Conservation (phyloP, 345 rosid species). For the Gossypium sturtianum region DNA sequence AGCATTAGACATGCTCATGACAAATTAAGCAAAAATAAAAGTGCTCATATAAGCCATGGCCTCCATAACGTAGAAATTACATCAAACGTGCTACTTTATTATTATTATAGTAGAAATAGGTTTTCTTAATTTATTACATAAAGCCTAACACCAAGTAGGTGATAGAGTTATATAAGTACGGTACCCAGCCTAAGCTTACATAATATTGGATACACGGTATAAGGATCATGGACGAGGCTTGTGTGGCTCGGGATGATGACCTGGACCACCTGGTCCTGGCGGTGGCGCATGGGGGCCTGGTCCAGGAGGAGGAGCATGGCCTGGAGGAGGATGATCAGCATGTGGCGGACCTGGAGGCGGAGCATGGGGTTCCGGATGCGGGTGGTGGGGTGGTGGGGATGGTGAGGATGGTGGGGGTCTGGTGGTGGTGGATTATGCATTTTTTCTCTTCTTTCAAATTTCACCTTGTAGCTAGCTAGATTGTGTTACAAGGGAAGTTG, state of each 20-base stretch:
- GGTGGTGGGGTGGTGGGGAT: slow-evolving; percentile 13
- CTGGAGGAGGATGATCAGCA: too few species aligned
- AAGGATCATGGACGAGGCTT: slow-evolving; percentile 8
- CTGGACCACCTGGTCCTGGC: not conserved
- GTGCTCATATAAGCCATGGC: too few species aligned
- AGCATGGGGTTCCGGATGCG: slow-evolving; percentile 7
- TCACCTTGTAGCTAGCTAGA: not conserved
- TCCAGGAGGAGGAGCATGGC: not conserved
- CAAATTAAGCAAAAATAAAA: too few species aligned
- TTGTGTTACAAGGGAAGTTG: not conserved
- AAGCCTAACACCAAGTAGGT: not conserved
- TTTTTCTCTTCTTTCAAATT: not conserved
- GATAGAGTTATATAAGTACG: not conserved
- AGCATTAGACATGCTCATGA: too few species aligned
- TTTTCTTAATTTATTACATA: not conserved
- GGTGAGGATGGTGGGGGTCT: slow-evolving; percentile 16
- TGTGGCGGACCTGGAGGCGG: not conserved
- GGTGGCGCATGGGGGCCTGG: slow-evolving; percentile 20
- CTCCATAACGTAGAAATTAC: not conserved
- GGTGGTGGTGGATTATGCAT: slow-evolving; percentile 21
- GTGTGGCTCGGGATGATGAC: slow-evolving; percentile 14
- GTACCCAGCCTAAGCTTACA: not conserved
- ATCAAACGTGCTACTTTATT: not conserved
- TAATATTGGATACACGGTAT: too few species aligned
- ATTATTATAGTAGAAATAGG: not conserved